Conservation (phyloP, 2,329 filamentous ascomycete species). For the Metarhizium sp. region DNA sequence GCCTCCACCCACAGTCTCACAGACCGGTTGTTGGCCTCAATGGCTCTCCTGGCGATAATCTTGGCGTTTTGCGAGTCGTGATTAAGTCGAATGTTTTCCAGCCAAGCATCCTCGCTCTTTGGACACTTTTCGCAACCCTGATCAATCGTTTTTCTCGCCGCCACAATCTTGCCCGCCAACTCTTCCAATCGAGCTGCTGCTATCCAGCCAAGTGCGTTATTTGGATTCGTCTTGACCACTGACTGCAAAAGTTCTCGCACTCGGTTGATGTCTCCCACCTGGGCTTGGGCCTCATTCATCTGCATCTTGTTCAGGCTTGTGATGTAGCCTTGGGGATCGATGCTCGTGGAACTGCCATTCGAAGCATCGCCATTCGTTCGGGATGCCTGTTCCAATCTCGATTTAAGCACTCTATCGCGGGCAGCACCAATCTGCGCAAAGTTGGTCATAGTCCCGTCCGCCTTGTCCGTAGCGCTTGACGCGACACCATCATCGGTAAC, state of each 20-base stretch:
- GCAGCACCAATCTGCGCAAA: constrained; percentile 96
- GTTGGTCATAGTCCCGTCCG: constrained; percentile 92
- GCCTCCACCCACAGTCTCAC: constrained; percentile 91
- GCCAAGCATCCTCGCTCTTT: constrained; percentile 89
- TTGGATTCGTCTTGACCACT: constrained; percentile 93
- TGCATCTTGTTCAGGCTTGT: constrained; percentile 82
- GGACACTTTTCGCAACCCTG: constrained; percentile 86
- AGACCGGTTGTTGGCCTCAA: constrained; percentile 82
- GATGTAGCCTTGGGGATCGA: constrained; percentile 92
- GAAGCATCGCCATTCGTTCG: constrained; percentile 56
- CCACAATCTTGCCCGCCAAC: constrained; percentile 81
- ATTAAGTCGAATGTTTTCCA: constrained; percentile 91
- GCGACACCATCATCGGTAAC: constrained; percentile 68
- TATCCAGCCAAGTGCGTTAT: constrained; percentile 92
- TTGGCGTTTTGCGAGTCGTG: constrained; percentile 81
- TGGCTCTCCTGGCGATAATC: constrained; percentile 86
- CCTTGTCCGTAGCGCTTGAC: constrained; percentile 27
- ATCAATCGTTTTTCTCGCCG: constrained; percentile 79
- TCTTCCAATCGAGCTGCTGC: constrained; percentile 89
- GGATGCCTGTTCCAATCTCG: constrained; percentile 85
- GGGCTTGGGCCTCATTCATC: constrained; percentile 67
- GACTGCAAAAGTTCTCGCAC: constrained; percentile 89
- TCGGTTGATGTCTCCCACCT: constrained; percentile 91
- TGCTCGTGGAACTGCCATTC: constrained; percentile 75
- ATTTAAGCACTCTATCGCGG: constrained; percentile 89